Evolutionary conservation across 495 filamentous ascomycete genomes (phyloP).

Genomic region (Bombardia bombarda): DNA sequence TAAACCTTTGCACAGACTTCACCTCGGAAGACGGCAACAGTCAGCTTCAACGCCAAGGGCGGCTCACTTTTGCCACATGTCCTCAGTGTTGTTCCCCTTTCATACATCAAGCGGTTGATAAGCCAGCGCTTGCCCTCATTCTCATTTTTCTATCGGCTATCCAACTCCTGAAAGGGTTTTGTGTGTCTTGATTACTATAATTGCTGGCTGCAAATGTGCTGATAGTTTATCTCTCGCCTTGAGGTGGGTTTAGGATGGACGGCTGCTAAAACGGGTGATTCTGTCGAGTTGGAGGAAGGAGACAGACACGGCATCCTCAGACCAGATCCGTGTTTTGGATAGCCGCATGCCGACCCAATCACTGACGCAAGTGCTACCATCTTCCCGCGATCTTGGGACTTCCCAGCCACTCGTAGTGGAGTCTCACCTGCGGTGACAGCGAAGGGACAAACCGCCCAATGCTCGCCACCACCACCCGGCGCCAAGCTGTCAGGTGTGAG

Average conservation of each 20-base stretch:
- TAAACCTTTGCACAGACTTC: slow-evolving; percentile 6
- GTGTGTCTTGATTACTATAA: neutral
- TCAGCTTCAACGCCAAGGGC: neutral
- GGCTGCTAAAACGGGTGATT: slow-evolving; percentile 24
- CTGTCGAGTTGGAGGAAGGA: slow-evolving; percentile 3
- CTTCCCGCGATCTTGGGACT: slow-evolving; percentile 7
- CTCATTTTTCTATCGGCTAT: neutral
- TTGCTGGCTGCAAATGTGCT: neutral
- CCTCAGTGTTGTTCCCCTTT: neutral
- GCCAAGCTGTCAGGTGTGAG: slow-evolving; percentile 2
- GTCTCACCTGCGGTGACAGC: neutral
- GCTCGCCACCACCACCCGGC: neutral
- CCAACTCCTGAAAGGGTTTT: neutral
- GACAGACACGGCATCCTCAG: slow-evolving; percentile 18
- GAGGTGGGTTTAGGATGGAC: slow-evolving; percentile 16
- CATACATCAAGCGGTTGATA: neutral
- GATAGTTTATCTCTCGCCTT: neutral
- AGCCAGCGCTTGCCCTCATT: too few relatives aligned
- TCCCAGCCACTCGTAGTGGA: neutral
- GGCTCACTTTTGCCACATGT: slow-evolving; percentile 2
- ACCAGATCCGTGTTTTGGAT: slow-evolving; percentile 27
- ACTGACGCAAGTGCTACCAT: slow-evolving; percentile 4
- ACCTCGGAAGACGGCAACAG: slow-evolving; percentile 3
- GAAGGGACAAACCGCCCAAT: neutral
- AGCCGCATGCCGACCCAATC: slow-evolving; percentile 16